Evolutionary conservation across 2,329 filamentous ascomycete species (phyloP), one percentile per base, ranked within the genome.

Genomic region (Diaporthe ampelina): DNA sequence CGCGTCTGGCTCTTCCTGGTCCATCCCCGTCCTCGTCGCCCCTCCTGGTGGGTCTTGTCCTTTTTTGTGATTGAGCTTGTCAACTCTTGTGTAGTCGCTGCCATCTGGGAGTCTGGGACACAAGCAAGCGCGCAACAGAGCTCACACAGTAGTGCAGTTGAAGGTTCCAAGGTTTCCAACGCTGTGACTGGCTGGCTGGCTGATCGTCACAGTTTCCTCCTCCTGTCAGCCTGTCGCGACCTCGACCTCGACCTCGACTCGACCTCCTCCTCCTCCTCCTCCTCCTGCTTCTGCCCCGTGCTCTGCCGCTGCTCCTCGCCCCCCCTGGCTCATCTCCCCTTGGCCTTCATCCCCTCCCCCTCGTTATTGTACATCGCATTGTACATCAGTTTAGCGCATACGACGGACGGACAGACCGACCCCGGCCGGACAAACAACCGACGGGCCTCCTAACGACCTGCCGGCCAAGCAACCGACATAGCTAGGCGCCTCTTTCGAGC

Each of bases 11-110:
- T 9, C 26, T 26, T 50, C 32, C 59, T 52, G 45, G 72, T 32
- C 59, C 45, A 72, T 45, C 59, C 74, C 54, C 54, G 52, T 74
- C 61, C 17, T 9, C 68, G 29, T 74, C 61, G 72, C 73, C 67
- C 57, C 26, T 40, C 24, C 35, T 70, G 50, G 69, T 71, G 56
- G 69, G 69, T 43, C 56, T 8, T 24, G 19, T 43, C 45, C 59
- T 48, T 24, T 65, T 67, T 52, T 52, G 45, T 52, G 29, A 67
- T 67, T 67, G 45, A 52, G 59, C 24, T 45, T 40, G 29, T 32
- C 29, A 7, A 32, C 29, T 32, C 29, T 29, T 32, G 29, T 7
- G 3, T 32, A n/a, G 58, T 26, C 35, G 37, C 58, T 61, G 37
- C 58, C 58, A 61, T 45, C 37, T 37, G 4, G 37, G 37, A 29